Evolutionary conservation across 805 yeast genomes (phyloP), one percentile per base, ranked within the genome.

Genomic region (Yarrowia porcina): DNA sequence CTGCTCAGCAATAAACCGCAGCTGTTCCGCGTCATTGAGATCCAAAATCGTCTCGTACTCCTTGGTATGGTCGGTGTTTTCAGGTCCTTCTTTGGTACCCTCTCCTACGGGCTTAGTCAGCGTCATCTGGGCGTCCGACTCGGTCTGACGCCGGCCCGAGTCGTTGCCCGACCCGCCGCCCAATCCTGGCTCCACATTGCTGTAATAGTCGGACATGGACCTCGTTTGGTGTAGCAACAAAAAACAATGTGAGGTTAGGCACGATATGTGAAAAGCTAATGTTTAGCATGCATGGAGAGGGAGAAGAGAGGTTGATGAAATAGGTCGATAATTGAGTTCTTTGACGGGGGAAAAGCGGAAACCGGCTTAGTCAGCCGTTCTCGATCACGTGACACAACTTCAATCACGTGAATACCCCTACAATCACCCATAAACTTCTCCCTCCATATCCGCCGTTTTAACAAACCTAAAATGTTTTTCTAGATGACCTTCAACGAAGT

Each of bases 1-100:
- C 23, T 69, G 72, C 44, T 69, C 65, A 5, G 72, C 71, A 12
- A 70, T 64, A 44, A 70, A 69, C 56, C 67, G 65, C 27, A 69
- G 64, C 65, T 70, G 72, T 41, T 70, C 72, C 11, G 66, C 68
- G 32, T 70, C 73, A 63, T 68, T 67, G 39, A 69, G 60, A 49
- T 67, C 67, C 36, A 66, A 44, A 20, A 66, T 42, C 49, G 61
- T 39, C 39, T 56, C 61, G 39, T 56, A 56, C 47, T 56, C 61
- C 25, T 52, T 52, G 44, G 4, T 12, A 17, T 36, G 44, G 59
- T 52, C 59, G 42, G 4, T 30, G 17, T 27, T 13, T 15, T 23
- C 44, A 5, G n/a, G n/a, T n/a, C 5, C 11, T 3, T 38, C 36
- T 18, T 44, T 56, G 36, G 27, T 2, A 3, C 38, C 15, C 28